Conservation (phyloP, 169 alveolate genomes). For the Babesia caballi region DNA sequence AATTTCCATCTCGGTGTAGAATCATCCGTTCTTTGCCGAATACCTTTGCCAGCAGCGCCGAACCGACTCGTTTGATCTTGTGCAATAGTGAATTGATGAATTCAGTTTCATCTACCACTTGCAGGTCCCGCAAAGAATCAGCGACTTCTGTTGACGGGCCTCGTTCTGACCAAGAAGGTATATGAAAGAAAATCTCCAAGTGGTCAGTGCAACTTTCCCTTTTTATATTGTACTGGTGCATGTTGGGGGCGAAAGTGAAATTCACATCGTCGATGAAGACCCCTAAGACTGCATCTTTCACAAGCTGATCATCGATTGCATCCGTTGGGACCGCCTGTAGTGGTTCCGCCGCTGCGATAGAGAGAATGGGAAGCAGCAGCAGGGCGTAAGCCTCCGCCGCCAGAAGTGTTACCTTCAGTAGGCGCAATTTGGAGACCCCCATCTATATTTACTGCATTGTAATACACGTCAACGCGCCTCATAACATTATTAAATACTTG, state of each 20-base stretch:
- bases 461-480: no score
- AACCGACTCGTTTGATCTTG: background rate
- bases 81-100: background rate
- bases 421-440: background rate
- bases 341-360: background rate
- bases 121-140: background rate
- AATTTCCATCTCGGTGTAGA: no score
- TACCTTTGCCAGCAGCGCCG: no score
- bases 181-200: constrained; percentile 15
- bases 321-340: background rate
- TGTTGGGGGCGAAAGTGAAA: constrained; percentile 11
- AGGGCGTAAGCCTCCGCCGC: background rate
- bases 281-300: background rate
- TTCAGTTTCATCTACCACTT: background rate
- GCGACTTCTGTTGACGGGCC: background rate
- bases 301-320: background rate
- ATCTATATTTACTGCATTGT: no score
- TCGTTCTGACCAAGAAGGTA: constrained; percentile 33
- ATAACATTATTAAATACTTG: no score
- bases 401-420: background rate
- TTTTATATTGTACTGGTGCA: constrained; percentile 19
- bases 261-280: constrained; percentile 23
- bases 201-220: constrained; percentile 9
- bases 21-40: no score
- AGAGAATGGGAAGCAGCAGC: background rate